phyloP scores from a whole-genome alignment of 1,284 basidiomycete genomes.

The Tilletia caries region DNA sequence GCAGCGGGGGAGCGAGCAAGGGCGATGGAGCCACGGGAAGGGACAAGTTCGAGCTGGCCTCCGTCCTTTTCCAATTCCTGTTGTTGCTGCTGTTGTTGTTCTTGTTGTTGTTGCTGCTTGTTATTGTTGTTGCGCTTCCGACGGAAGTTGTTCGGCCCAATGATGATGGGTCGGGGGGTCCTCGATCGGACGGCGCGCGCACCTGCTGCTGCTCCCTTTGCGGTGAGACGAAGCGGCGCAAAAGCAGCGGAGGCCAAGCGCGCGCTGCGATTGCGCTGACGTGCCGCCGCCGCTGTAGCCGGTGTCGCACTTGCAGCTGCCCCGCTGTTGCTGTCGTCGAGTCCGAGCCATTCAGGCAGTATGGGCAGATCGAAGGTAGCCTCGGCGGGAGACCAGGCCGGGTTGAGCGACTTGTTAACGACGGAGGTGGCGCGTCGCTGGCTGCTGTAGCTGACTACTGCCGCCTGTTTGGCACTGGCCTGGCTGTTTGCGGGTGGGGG shows the following conservation, averaged over 20 bases:
- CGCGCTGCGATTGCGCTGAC: not conserved
- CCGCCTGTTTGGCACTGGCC: slow-evolving; percentile 1
- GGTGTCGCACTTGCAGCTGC: not conserved
- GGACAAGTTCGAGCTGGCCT: slow-evolving; percentile 14
- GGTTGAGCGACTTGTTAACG: slow-evolving; percentile 74
- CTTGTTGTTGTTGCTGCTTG: not conserved
- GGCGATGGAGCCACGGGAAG: slow-evolving; percentile 30
- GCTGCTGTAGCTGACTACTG: slow-evolving; percentile 63
- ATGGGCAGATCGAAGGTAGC: slow-evolving; percentile 38
- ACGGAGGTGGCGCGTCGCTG: slow-evolving; percentile 72
- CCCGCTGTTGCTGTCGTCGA: slow-evolving; percentile 58
- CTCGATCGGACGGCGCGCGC: slow-evolving; percentile 35
- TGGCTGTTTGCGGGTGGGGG: not conserved
- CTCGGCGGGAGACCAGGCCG: slow-evolving; percentile 61
- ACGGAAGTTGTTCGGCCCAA: slow-evolving; percentile 10
- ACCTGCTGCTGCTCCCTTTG: slow-evolving; percentile 29
- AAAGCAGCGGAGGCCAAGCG: slow-evolving; percentile 14
- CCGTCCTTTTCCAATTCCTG: not conserved
- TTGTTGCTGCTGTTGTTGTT: not conserved
- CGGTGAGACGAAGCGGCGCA: slow-evolving; percentile 32
- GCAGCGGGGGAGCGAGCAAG: slow-evolving; percentile 17
- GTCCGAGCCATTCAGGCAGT: slow-evolving; percentile 36
- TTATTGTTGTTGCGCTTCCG: slow-evolving; percentile 5
- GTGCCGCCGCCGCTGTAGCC: not conserved
- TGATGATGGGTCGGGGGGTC: slow-evolving; percentile 35